Evolutionary conservation across 2,329 filamentous ascomycete species (phyloP).

Genomic region (Mycocentrospora acerina): DNA sequence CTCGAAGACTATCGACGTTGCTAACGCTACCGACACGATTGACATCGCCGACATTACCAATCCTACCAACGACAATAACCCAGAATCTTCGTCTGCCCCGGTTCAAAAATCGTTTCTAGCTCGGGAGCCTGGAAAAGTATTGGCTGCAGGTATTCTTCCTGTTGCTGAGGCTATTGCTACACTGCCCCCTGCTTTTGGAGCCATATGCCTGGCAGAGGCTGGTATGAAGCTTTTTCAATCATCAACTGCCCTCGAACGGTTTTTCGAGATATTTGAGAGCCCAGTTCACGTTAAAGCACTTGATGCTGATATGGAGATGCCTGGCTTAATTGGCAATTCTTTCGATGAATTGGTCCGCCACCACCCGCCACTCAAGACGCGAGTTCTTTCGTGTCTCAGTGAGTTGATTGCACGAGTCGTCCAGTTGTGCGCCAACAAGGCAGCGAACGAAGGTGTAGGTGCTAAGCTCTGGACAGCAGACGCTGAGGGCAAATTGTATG

Average conservation of each 20-base stretch:
- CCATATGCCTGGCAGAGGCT: slow-evolving; percentile 85
- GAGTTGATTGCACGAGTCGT: slow-evolving; percentile 85
- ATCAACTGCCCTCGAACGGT: slow-evolving; percentile 79
- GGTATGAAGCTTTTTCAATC: slow-evolving; percentile 86
- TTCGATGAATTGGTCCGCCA: slow-evolving; percentile 96
- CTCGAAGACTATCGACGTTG: slow-evolving; percentile 19
- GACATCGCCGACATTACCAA: slow-evolving; percentile 9
- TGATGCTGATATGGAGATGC: slow-evolving; percentile 70
- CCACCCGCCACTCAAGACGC: slow-evolving; percentile 77
- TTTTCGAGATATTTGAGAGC: slow-evolving; percentile 96
- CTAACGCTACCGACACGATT: slow-evolving; percentile 14
- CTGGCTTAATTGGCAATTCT: slow-evolving; percentile 73
- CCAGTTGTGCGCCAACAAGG: slow-evolving; percentile 70
- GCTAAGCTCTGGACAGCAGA: slow-evolving; percentile 72
- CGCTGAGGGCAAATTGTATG: slow-evolving; percentile 58
- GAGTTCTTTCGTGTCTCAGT: slow-evolving; percentile 81
- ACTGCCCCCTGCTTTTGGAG: slow-evolving; percentile 84
- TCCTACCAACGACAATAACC: not conserved
- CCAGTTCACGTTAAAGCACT: slow-evolving; percentile 84
- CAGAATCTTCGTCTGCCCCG: slow-evolving; percentile 1
- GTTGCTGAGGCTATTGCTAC: slow-evolving; percentile 84
- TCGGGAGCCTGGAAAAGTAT: slow-evolving; percentile 27
- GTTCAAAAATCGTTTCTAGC: slow-evolving; percentile 21
- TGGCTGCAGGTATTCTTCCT: slow-evolving; percentile 76
- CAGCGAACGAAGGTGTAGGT: slow-evolving; percentile 70